Conservation (phyloP, 768 basidiomycete genomes). For the Podaxis sp. region DNA sequence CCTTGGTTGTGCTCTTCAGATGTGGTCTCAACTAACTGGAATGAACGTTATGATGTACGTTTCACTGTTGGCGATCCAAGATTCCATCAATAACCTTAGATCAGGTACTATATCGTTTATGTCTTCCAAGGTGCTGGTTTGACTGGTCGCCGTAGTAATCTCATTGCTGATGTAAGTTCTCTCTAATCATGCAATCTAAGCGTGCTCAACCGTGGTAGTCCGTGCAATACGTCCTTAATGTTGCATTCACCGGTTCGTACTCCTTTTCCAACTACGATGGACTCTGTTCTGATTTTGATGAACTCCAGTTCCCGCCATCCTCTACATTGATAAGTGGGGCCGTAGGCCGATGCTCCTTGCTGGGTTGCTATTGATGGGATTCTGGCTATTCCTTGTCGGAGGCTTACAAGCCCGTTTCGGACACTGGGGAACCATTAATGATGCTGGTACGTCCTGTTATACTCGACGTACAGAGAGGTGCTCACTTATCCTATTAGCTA, state of each 20-base stretch:
- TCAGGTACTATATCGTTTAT: slow-evolving; percentile 63
- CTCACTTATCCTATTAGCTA: slow-evolving; percentile 17
- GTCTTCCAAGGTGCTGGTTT: slow-evolving; percentile 79
- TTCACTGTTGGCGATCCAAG: not conserved
- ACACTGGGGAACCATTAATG: slow-evolving; percentile 52
- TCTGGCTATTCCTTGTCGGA: slow-evolving; percentile 77
- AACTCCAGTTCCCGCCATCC: slow-evolving; percentile 47
- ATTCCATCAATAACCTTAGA: not conserved
- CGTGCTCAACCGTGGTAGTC: slow-evolving; percentile 33
- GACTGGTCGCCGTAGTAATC: slow-evolving; percentile 70
- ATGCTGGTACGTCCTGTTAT: slow-evolving; percentile 25
- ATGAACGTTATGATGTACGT: slow-evolving; percentile 83
- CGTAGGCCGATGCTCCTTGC: slow-evolving; percentile 72
- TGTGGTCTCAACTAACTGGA: slow-evolving; percentile 77
- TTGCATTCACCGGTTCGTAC: slow-evolving; percentile 35
- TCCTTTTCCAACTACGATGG: slow-evolving; percentile 46
- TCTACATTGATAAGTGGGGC: slow-evolving; percentile 79
- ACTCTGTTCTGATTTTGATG: slow-evolving; percentile 22
- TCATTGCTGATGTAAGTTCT: slow-evolving; percentile 57
- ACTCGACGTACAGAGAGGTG: not conserved
- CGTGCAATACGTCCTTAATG: slow-evolving; percentile 62
- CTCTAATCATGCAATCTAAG: not conserved
- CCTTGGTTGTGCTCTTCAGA: slow-evolving; percentile 70
- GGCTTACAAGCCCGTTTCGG: slow-evolving; percentile 71
- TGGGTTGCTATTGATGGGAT: slow-evolving; percentile 69